A percentile compares a stretch with the other conserved stretches of the same genome.
phyloP scores from a whole-genome alignment of 2,329 filamentous ascomycete genomes.

The Neopestalotiopsis sp. region DNA sequence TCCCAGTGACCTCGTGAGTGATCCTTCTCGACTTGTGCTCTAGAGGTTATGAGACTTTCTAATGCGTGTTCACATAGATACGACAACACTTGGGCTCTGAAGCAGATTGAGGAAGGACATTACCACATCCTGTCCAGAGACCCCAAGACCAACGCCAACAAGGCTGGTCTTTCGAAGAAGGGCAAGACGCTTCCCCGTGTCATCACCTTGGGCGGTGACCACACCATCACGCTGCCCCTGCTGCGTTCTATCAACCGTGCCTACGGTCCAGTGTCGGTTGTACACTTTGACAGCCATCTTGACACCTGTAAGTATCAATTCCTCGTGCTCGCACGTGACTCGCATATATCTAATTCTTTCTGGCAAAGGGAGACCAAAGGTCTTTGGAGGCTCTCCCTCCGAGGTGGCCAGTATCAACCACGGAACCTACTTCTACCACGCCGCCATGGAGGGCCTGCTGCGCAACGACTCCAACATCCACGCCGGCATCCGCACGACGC shows the following conservation, averaged over 20 bases:
- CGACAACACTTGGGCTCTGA: slow-evolving; percentile 81
- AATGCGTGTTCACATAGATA: slow-evolving; percentile 47
- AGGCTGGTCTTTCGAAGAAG: slow-evolving; percentile 68
- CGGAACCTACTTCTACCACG: slow-evolving; percentile 89
- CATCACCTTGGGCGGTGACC: slow-evolving; percentile 75
- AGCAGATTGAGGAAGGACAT: slow-evolving; percentile 87
- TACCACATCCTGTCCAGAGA: slow-evolving; percentile 74
- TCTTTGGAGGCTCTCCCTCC: slow-evolving; percentile 82
- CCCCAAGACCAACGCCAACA: slow-evolving; percentile 71
- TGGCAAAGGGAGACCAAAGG: slow-evolving; percentile 74
- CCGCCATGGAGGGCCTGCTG: slow-evolving; percentile 76
- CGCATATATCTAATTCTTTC: too few species aligned
- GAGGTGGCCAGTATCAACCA: slow-evolving; percentile 82
- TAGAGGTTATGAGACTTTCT: background rate
- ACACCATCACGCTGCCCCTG: slow-evolving; percentile 66
- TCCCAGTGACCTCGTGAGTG: slow-evolving; percentile 80
- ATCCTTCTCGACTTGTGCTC: background rate
- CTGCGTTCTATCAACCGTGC: slow-evolving; percentile 65
- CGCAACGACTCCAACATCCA: slow-evolving; percentile 87
- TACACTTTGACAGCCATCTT: slow-evolving; percentile 68
- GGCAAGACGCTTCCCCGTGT: slow-evolving; percentile 80
- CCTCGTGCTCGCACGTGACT: background rate
- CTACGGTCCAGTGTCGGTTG: slow-evolving; percentile 65
- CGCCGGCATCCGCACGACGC: slow-evolving; percentile 83
- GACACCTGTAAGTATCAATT: slow-evolving; percentile 63